Evolutionary conservation across 441 rosid genomes (phyloP).

Genomic region (Arabidopsis hybrid): DNA sequence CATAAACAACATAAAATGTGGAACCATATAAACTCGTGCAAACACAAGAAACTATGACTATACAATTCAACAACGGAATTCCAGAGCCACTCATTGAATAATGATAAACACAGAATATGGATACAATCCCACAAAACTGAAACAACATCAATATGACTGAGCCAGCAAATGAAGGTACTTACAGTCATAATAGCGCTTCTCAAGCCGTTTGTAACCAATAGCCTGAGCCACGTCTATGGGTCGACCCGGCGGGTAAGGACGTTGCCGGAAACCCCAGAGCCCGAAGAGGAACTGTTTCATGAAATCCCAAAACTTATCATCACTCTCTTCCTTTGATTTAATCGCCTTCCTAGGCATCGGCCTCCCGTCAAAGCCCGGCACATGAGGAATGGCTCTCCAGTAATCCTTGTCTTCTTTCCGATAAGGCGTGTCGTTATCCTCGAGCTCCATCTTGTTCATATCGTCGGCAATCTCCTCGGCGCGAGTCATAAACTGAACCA

Average conservation of each 20-base stretch:
- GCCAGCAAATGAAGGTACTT: constrained; percentile 41
- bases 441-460: constrained; percentile 67
- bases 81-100: not conserved
- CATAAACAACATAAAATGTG: not conserved
- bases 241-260: constrained; percentile 86
- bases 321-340: constrained; percentile 72
- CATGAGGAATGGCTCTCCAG: constrained; percentile 79
- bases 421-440: constrained; percentile 64
- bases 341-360: constrained; percentile 91
- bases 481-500: constrained; percentile 68
- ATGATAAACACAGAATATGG: constrained; percentile 5
- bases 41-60: not conserved
- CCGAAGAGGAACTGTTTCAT: constrained; percentile 84
- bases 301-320: constrained; percentile 94
- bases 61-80: not conserved
- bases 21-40: not conserved
- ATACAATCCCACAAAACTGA: constrained; percentile 1
- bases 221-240: constrained; percentile 95
- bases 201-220: constrained; percentile 86
- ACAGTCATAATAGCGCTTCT: constrained; percentile 92
- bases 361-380: constrained; percentile 80
- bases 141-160: not conserved
- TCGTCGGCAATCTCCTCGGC: constrained; percentile 69
- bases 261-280: constrained; percentile 90
- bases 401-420: constrained; percentile 71